A percentile compares a stretch with the other conserved stretches of the same genome.
phyloP scores from a whole-genome alignment of 2,329 filamentous ascomycete species.

The Claviceps fusiformis region DNA sequence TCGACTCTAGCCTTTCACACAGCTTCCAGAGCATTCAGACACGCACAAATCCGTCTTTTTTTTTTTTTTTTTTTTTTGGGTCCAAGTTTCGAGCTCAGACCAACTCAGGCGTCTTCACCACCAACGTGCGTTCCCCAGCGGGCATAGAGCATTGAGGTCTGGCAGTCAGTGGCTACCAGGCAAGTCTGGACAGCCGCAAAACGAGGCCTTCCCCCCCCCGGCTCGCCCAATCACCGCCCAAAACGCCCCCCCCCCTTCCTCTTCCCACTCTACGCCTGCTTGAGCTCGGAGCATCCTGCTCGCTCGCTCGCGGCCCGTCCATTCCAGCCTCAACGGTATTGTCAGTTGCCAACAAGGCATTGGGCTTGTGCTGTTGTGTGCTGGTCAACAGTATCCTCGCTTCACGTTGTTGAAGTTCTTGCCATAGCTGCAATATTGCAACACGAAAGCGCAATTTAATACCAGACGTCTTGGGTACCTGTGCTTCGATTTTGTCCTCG shows the following conservation, averaged over 20 bases:
- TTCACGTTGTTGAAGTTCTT: background rate
- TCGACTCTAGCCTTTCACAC: constrained; percentile 12
- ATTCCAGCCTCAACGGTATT: background rate
- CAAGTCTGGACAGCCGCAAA: background rate
- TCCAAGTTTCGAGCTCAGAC: constrained; percentile 2
- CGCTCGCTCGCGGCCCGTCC: background rate
- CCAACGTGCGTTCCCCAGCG: background rate
- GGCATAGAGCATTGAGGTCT: background rate
- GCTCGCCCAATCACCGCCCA: no score
- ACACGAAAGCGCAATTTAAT: background rate
- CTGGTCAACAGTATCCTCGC: background rate
- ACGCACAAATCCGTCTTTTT: constrained; percentile 8
- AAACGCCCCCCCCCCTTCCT: no score
- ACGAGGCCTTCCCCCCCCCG: background rate
- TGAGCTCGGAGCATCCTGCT: background rate
- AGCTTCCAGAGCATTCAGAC: constrained; percentile 8
- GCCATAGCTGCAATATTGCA: background rate
- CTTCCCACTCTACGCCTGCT: background rate
- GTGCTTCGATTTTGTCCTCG: background rate
- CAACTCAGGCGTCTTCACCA: background rate
- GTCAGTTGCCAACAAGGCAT: background rate
- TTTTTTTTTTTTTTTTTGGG: background rate
- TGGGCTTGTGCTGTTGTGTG: background rate
- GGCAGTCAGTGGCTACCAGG: background rate
- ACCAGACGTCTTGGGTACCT: background rate